Conservation (phyloP, 1,139 yeast genomes). For the Lodderomyces orthopsilosis region DNA sequence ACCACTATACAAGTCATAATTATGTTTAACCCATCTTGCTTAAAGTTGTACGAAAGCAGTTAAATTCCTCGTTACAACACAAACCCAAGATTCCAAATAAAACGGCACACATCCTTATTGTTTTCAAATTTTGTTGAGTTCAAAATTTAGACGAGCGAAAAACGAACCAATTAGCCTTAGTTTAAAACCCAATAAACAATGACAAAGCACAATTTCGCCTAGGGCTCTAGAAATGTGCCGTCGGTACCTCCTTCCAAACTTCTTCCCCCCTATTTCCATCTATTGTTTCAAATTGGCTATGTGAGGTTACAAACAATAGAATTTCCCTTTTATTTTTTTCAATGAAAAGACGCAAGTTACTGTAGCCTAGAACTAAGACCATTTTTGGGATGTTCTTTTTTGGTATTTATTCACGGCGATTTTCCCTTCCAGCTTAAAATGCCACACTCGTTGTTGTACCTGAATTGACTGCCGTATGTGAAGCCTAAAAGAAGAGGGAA, state of each 20-base stretch:
- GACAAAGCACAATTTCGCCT: not conserved
- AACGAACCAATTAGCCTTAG: not conserved
- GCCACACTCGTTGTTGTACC: not conserved
- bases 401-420: conserved; percentile 1
- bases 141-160: not conserved
- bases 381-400: not conserved
- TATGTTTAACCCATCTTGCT: not conserved
- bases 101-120: too few relatives aligned
- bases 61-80: not conserved
- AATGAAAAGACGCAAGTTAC: too few relatives aligned
- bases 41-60: not conserved
- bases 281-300: not conserved
- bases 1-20: not conserved
- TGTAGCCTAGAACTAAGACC: not conserved
- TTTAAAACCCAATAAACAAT: not conserved
- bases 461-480: not conserved
- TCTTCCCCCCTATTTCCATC: not conserved
- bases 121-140: too few relatives aligned
- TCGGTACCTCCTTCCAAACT: not conserved
- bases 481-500: not conserved
- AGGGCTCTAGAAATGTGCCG: not conserved
- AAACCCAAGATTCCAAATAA: not conserved
- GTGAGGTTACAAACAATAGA: not conserved
- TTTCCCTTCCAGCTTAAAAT: not conserved
- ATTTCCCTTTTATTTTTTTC: not conserved